Base-by-base conservation (phyloP, 768 basidiomycete genomes). In the Suillus weaverae region DNA sequence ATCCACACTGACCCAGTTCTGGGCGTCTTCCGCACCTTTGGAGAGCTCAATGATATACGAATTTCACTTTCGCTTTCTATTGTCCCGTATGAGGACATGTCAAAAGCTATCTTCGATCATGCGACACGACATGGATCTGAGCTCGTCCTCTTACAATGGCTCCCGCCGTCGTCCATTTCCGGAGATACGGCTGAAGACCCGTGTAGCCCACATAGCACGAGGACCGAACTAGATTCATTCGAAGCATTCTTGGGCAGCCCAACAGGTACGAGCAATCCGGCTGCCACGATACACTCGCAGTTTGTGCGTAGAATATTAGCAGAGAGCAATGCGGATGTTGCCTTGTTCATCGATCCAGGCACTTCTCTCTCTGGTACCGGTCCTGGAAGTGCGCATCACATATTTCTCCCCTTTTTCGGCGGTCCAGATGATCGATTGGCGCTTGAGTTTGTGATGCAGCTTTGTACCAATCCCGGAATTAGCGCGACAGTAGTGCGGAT, bases 371-470 rank as follows among this genome's bases (percentile, higher is more conserved):
- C 75, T 72, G 62, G 74, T 20, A 62, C 66, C 4, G 72, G 72
- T 2, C 66, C 72, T 3, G 70, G 65, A 6, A 72, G 74, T 9
- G 56, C 60, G 4, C 82, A 89, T 63, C 92, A 92, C 68, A 71
- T 98, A 35, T 87, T 96, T 74, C 72, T 96, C 44, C 92, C 96
- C 0, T 98, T 97, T 86, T 91, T 94, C 72, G 97, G 97, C 41
- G 97, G 97, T 0, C 89, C 94, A 0, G 97, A 99, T 74, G 97
- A 98, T 73, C 87, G 97, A 0, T 81, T 94, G n/a, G 93, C 94
- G 0, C 78, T 99, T 30, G 78, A 84, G 39, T 87, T 99, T 70
- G 85, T 94, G 7, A 85, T 92, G 39, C 96, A 98, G 74, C 71
- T 91, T 22, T 91, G 95, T 62, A 76, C 76, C 30, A 88, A 90